Evolutionary conservation across 2,329 filamentous ascomycete genomes (phyloP), one percentile per base, ranked within the genome.

Genomic region (Periconia digitata): DNA sequence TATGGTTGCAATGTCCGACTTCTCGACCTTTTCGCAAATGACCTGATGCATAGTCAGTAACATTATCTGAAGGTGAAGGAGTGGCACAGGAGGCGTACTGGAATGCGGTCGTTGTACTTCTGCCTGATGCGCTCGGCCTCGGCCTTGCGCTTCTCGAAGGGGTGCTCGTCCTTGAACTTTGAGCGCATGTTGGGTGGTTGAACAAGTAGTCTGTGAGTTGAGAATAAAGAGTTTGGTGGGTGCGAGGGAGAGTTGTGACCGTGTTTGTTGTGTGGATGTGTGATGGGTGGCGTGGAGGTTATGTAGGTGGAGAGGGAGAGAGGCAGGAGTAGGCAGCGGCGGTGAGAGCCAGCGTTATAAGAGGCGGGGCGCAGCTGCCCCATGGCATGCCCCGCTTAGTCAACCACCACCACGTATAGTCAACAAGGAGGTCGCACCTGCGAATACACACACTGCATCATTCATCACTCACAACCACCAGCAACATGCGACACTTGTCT

Each of bases 111-210:
- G 63, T 90, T 86, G 75, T 99, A 99, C 79, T 99, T 99, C 81
- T 96, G 92, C 63, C 94, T 91, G 75, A 96, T 96, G 76, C 94
- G 92, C 83, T 99, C 94, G 73, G 94, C 94, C 80, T 99, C 94
- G 60, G 94, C 94, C 90, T 97, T 96, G 80, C 94, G 91, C 90
- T 99, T 99, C 87, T 97, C 94, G 75, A 97, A 97, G 67, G 90
- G 91, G 76, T 97, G 94, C 85, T 97, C 94, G 86, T 99, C 94
- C 91, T 99, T 99, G 79, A 99, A 99, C 85, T 97, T 97, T 82
- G 90, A 95, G 73, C 92, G 89, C 91, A 96, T 96, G 81, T 49
- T 62, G 56, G 43, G 44, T 45, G 40, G 43, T 48, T 47, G 43
- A 42, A 53, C 50, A 43, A 46, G 20, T 51, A 53, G 46, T 50